These are phyloP conservation scores for Cardamine resedifolia DNA, from an alignment of 345 rosid genomes.

Conservation along the genomic window DNA sequence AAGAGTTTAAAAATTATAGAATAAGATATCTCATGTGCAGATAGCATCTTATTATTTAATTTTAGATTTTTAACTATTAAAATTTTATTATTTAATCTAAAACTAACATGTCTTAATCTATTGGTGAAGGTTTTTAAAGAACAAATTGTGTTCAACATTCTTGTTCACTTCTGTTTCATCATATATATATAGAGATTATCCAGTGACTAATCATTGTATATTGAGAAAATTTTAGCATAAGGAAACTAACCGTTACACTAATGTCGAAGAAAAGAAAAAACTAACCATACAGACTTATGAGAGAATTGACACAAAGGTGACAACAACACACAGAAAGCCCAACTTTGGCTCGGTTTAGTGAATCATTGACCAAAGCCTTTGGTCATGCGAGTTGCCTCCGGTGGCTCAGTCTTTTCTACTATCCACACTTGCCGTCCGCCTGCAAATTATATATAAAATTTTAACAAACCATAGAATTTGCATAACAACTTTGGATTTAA, in stretches of 20 bases:
- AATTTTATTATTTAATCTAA: background rate
- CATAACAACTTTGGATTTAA: background rate
- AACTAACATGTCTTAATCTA: background rate
- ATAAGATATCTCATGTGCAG: too few species aligned
- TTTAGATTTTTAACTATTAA: background rate
- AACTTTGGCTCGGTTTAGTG: slow-evolving; percentile 1
- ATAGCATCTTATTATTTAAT: background rate
- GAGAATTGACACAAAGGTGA: background rate
- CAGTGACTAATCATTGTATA: background rate
- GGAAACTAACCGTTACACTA: background rate
- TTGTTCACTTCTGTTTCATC: background rate
- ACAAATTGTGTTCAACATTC: background rate
- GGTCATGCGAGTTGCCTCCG: background rate
- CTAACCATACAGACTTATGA: background rate
- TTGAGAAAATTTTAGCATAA: background rate
- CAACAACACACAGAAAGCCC: background rate
- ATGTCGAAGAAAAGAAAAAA: background rate
- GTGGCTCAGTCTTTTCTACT: slow-evolving; percentile 2
- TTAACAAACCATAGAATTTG: background rate
- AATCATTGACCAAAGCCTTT: slow-evolving; percentile 10
- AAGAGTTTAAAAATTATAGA: too few species aligned
- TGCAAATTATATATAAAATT: background rate
- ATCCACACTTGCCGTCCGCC: slow-evolving; percentile 28
- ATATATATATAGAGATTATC: background rate
- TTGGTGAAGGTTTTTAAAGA: background rate